Percentiles rank a stretch among this genome's conserved stretches.
Conservation (phyloP, 164 flowering plant species). For the Magnolia sinica region DNA sequence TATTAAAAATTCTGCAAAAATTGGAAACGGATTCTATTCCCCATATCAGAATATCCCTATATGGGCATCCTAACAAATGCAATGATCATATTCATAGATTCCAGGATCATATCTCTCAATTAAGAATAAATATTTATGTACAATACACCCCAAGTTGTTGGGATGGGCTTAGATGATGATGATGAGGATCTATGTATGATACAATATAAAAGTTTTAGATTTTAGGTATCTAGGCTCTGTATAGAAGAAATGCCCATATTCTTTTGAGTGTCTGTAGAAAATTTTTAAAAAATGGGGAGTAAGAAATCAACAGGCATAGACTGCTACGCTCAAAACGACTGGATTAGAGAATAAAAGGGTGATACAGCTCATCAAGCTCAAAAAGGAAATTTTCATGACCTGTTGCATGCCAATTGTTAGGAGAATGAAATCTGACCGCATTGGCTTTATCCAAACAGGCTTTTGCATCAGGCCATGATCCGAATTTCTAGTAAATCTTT, state of each 20-base stretch:
- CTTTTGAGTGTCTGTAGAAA: no score
- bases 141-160: no score
- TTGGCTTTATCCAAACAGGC: slow-evolving; percentile 69
- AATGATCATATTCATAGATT: not conserved
- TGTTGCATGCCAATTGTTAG: slow-evolving; percentile 72
- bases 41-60: not conserved
- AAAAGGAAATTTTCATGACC: slow-evolving; percentile 34
- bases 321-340: not conserved
- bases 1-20: not conserved
- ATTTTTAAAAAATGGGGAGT: no score
- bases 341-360: not conserved
- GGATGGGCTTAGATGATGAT: no score
- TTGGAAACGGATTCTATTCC: not conserved
- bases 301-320: not conserved
- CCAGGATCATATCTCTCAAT: not conserved
- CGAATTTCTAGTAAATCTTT: slow-evolving; percentile 50
- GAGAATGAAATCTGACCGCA: slow-evolving; percentile 46
- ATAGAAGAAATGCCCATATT: no score
- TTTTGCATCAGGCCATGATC: slow-evolving; percentile 63
- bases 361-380: not conserved
- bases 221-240: no score
- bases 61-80: not conserved
- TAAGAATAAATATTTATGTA: no score
- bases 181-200: no score
- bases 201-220: no score